A percentile compares a stretch with the other conserved stretches of the same genome.
Conservation (phyloP, 495 filamentous ascomycete species). For the Penicillium cosmopolitanum region DNA sequence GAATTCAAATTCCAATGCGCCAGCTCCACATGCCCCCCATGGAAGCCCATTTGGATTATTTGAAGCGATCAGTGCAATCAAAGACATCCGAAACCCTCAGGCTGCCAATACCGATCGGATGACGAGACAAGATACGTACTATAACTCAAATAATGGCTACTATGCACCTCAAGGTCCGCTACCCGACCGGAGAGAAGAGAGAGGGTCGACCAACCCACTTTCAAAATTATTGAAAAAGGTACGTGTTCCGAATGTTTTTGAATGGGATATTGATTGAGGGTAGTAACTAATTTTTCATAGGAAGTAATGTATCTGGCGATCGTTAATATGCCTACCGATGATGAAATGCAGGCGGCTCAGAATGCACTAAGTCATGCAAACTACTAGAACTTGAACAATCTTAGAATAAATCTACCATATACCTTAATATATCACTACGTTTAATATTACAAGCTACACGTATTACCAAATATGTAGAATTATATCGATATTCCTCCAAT, state of each 20-base stretch:
- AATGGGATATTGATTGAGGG: neutral
- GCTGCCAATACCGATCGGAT: neutral
- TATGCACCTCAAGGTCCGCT: neutral
- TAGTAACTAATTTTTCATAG: constrained; percentile 22
- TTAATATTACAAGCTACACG: too few species aligned
- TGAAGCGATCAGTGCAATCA: constrained; percentile 10
- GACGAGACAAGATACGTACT: neutral
- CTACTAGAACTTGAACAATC: neutral
- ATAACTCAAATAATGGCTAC: neutral
- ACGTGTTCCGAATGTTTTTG: neutral
- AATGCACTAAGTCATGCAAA: neutral
- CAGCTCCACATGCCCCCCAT: constrained; percentile 16
- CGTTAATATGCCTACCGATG: constrained; percentile 53
- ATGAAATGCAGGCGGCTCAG: constrained; percentile 41
- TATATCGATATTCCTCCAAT: too few species aligned
- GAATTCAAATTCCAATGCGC: constrained; percentile 11
- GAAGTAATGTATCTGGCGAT: constrained; percentile 56
- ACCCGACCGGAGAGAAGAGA: neutral
- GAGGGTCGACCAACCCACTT: constrained; percentile 11
- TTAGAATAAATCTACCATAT: too few species aligned
- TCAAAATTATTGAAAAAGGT: constrained; percentile 22
- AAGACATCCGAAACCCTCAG: constrained; percentile 5
- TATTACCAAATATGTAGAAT: too few species aligned
- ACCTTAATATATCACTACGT: too few species aligned
- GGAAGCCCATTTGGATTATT: constrained; percentile 9